Evolutionary conservation across 2,329 filamentous ascomycete species (phyloP).

Genomic region (Aspergillus texensis): DNA sequence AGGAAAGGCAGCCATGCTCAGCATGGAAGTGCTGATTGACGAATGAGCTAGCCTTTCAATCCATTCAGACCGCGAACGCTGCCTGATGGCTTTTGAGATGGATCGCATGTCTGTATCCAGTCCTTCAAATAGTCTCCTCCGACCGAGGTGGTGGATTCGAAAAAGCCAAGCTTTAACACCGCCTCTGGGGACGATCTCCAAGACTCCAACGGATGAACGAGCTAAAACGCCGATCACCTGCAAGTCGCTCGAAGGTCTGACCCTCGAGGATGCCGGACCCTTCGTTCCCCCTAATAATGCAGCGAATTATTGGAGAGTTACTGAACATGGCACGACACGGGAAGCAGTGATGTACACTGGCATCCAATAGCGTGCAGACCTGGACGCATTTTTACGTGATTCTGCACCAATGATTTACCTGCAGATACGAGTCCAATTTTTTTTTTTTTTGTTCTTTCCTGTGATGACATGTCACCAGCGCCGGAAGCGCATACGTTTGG

Average conservation of each 20-base stretch:
- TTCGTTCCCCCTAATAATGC: neutral
- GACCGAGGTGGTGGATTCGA: neutral
- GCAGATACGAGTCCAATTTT: neutral
- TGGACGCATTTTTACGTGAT: neutral
- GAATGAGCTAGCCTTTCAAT: neutral
- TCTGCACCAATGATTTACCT: neutral
- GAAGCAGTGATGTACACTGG: neutral
- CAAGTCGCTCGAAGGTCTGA: slow-evolving; percentile 3
- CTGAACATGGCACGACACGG: neutral
- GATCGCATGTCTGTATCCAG: neutral
- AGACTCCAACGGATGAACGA: neutral
- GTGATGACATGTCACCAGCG: neutral
- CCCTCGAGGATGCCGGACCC: slow-evolving; percentile 1
- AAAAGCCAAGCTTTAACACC: neutral
- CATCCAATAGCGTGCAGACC: neutral
- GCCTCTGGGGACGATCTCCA: slow-evolving; percentile 2
- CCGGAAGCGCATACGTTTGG: neutral
- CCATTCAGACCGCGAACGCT: neutral
- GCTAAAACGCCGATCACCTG: slow-evolving; percentile 7
- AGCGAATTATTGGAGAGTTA: neutral
- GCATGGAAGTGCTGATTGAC: no score
- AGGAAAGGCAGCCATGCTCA: neutral
- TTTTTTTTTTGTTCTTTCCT: neutral
- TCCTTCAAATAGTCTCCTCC: neutral
- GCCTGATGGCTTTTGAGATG: neutral